Conservation (phyloP, 805 yeast genomes). For the Candida chilensis region DNA sequence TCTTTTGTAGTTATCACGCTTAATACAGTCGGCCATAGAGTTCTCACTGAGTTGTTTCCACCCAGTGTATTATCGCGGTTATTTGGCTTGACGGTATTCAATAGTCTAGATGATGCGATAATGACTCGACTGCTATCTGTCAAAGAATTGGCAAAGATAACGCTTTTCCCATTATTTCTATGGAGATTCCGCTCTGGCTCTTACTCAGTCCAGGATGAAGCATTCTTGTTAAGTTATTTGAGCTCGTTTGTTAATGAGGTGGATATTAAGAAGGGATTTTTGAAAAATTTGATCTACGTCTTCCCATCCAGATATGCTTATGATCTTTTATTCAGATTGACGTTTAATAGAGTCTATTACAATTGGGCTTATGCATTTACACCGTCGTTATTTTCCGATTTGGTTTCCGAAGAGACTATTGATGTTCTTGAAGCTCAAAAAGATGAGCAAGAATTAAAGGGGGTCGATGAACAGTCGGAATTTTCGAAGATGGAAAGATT, state of each 20-base stretch:
- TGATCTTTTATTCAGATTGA: slow-evolving; percentile 7
- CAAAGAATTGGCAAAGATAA: background rate
- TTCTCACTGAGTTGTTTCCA: background rate
- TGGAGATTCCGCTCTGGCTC: slow-evolving; percentile 11
- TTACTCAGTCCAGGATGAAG: slow-evolving; percentile 3
- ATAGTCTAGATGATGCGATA: background rate
- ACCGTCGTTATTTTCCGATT: no score
- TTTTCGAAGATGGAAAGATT: no score
- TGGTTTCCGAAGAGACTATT: no score
- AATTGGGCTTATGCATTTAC: slow-evolving; percentile 19
- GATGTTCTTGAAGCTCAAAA: no score
- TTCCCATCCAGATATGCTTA: slow-evolving; percentile 7
- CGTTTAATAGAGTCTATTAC: slow-evolving; percentile 22
- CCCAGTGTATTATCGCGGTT: background rate
- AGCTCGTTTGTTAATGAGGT: background rate
- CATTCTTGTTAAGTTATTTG: background rate
- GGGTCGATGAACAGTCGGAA: no score
- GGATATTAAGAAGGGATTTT: background rate
- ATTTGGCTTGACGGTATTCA: background rate
- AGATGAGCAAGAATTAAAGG: no score
- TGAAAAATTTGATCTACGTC: slow-evolving; percentile 3
- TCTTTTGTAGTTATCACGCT: background rate
- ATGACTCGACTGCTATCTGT: background rate
- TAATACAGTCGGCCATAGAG: background rate
- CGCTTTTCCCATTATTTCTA: slow-evolving; percentile 13